A percentile compares a stretch with the other conserved stretches of the same genome.
These are phyloP conservation scores for Cyphellophora attinorum DNA, from an alignment of 2,329 filamentous ascomycete genomes.

Conservation along the genomic window DNA sequence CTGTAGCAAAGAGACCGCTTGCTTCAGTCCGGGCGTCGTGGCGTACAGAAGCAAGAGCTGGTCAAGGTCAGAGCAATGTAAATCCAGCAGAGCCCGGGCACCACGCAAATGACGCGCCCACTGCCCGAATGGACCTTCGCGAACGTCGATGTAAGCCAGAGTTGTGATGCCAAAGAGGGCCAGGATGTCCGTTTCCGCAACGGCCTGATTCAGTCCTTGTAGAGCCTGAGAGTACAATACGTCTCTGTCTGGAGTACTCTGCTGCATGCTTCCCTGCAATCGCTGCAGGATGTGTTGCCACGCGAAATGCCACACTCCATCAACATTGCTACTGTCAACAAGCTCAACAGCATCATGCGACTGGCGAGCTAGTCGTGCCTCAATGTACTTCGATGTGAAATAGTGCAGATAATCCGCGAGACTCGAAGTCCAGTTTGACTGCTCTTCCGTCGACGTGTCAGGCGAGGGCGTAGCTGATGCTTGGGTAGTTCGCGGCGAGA, in stretches of 20 bases:
- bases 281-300: conserved; percentile 15
- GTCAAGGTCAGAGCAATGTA: conserved; percentile 4
- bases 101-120: conserved; percentile 5
- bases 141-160: conserved; percentile 36
- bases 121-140: conserved; percentile 32
- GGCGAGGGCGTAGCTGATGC: conserved; percentile 5
- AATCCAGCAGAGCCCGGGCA: conserved; percentile 3
- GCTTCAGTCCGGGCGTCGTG: conserved; percentile 2
- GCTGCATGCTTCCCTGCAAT: conserved; percentile 9
- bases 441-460: not conserved
- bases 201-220: conserved; percentile 28
- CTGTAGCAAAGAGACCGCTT: conserved; percentile 1
- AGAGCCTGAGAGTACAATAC: conserved; percentile 22
- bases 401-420: conserved; percentile 2
- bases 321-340: too few species aligned
- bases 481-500: too few species aligned
- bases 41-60: not conserved
- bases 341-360: too few species aligned
- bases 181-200: conserved; percentile 31
- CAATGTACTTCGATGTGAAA: not conserved
- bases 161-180: conserved; percentile 35
- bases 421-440: conserved; percentile 2
- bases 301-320: conserved; percentile 19
- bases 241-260: conserved; percentile 20
- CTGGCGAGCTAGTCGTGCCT: conserved; percentile 1